Base-by-base conservation (phyloP, 192 early-diverging fungal species). In the Fimicolochytrium jonesii region DNA sequence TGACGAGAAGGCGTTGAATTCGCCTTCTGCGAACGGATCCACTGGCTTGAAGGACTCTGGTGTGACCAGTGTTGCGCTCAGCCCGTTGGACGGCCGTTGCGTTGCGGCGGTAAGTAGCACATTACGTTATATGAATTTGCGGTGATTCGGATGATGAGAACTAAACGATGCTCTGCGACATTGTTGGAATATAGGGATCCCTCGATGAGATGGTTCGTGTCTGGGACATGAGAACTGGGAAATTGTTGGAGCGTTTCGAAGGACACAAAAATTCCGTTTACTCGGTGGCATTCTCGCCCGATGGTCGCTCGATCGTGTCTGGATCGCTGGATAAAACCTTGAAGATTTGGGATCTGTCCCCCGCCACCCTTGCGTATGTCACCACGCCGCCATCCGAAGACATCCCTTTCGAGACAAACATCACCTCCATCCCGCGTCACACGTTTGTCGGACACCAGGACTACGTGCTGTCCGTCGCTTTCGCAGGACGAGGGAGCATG, bases 211-310 rank as follows among this genome's bases (percentile, higher is more conserved):
- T 90, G 75, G 86, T 97, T 25, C 87, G 94, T 18, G 76, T 98
- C 20, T 98, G 92, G 93, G 94, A 98, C 64, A 73, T 87, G 4
- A 64, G 84, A 32, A 86, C 87, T 29, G 91, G 91, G 25, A 63
- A 75, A n/a, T 69, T 92, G 11, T 70, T 95, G 31, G 92, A 96
- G 74, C 84, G 91, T 42, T 80, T 98, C 56, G 92, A 94, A 59
- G 92, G 94, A 0, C 95, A 98, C 78, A 89, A 90, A 67, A 91
- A 97, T 70, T 91, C 89, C 46, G 95, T 98, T 13, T 97, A 98
- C 63, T 88, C 90, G 5, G 92, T 98, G 32, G 90, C 95, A 1
- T 97, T 98, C 64, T 85, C 90, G 35, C 92, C 91, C 4, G 92
- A 97, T 76, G 94, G 94, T 17, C 84, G 86, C 67, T 87, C 89